A percentile compares a stretch with the other conserved stretches of the same genome.
phyloP scores from a whole-genome alignment of 768 basidiomycete species.

The Naganishia randhawae region DNA sequence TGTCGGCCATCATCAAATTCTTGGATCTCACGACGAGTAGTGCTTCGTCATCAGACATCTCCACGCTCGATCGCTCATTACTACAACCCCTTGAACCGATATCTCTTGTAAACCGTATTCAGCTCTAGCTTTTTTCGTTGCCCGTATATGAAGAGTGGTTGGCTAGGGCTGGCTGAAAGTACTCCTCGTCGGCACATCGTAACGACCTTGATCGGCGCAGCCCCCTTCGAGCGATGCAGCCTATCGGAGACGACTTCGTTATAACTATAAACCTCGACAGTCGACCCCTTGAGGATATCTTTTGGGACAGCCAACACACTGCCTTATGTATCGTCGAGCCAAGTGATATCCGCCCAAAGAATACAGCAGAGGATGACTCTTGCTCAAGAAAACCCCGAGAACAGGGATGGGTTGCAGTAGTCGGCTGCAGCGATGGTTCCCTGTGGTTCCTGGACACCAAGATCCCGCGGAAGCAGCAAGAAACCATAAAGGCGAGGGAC shows the following conservation, averaged over 20 bases:
- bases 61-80: too few species aligned
- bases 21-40: too few species aligned
- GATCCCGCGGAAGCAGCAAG: neutral
- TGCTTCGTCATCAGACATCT: too few species aligned
- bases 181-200: neutral
- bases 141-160: too few species aligned
- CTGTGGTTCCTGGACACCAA: conserved; percentile 24
- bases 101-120: too few species aligned
- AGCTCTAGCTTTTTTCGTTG: too few species aligned
- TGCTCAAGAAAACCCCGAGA: neutral
- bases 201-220: neutral
- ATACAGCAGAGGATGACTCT: neutral
- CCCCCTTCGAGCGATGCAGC: neutral
- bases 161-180: too few species aligned
- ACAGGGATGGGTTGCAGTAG: conserved; percentile 8
- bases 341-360: neutral
- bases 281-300: conserved; percentile 16
- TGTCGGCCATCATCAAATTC: too few species aligned
- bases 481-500: neutral
- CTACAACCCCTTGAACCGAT: too few species aligned
- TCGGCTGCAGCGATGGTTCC: conserved; percentile 25
- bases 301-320: conserved; percentile 13
- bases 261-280: conserved; percentile 14
- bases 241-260: neutral
- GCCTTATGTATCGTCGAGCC: neutral